Evolutionary conservation across 805 yeast species (phyloP).

Genomic region (Candida nemodendra): DNA sequence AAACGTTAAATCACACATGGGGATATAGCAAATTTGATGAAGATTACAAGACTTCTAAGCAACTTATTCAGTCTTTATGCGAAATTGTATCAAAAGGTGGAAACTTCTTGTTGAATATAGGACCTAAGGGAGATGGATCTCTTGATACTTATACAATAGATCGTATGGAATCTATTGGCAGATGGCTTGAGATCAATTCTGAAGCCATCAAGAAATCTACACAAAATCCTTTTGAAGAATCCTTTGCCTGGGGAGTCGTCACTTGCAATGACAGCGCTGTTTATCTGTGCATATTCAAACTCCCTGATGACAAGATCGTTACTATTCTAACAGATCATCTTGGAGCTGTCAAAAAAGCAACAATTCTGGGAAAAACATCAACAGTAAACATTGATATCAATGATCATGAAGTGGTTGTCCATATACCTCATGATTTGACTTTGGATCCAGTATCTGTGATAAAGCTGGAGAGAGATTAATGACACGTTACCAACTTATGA

Average conservation of each 20-base stretch:
- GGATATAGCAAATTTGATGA: slow-evolving; percentile 5
- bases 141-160: slow-evolving; percentile 2
- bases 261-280: slow-evolving; percentile 2
- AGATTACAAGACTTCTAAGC: slow-evolving; percentile 6
- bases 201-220: slow-evolving; percentile 3
- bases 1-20: slow-evolving; percentile 6
- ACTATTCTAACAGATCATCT: not conserved
- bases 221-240: slow-evolving; percentile 3
- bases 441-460: not conserved
- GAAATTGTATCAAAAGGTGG: slow-evolving; percentile 9
- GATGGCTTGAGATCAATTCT: slow-evolving; percentile 5
- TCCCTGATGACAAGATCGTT: not conserved
- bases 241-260: slow-evolving; percentile 6
- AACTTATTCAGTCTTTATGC: slow-evolving; percentile 6
- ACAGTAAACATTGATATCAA: not conserved
- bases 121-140: slow-evolving; percentile 8
- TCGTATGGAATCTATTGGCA: slow-evolving; percentile 4
- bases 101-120: slow-evolving; percentile 6
- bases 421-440: not conserved
- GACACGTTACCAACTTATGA: too few relatives aligned
- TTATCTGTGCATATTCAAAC: slow-evolving; percentile 1
- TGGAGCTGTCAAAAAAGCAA: slow-evolving; percentile 1
- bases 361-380: not conserved
- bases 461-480: not conserved
- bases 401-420: not conserved